Conservation (phyloP, 257 asterid species). For the Mentha longifolia region DNA sequence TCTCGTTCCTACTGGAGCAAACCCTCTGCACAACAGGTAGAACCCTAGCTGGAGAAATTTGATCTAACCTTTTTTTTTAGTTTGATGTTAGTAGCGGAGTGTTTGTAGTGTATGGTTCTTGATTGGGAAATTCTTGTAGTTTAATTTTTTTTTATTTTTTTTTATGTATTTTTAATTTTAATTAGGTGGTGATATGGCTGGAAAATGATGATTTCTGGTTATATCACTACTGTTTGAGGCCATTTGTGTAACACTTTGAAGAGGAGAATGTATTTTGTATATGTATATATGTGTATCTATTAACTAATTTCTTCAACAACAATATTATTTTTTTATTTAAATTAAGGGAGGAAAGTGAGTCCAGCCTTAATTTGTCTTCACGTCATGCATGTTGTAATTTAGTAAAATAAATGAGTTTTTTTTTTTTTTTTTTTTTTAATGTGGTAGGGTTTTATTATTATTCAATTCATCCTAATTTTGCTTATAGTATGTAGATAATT, state of each 20-base stretch:
- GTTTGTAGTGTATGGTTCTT: background rate
- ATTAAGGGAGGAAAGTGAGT: background rate
- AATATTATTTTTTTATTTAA: background rate
- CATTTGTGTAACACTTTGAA: background rate
- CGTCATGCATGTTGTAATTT: conserved; percentile 7
- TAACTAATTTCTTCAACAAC: background rate
- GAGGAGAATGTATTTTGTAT: conserved; percentile 16
- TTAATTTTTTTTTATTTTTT: background rate
- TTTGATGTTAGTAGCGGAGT: background rate
- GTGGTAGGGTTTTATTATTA: too few relatives aligned
- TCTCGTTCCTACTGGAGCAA: conserved; percentile 66
- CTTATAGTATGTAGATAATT: too few relatives aligned
- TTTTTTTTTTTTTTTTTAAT: too few relatives aligned
- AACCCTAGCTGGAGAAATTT: background rate
- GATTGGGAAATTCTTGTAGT: conserved; percentile 7
- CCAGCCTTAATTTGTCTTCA: background rate
- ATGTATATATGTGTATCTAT: conserved; percentile 16
- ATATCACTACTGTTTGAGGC: conserved; percentile 27
- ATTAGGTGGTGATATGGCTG: conserved; percentile 1
- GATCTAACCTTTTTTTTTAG: background rate
- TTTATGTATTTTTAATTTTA: background rate
- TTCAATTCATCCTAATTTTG: too few relatives aligned
- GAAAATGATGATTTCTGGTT: conserved; percentile 23
- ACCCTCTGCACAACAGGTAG: conserved; percentile 76
- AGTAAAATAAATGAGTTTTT: background rate